Evolutionary conservation across 768 basidiomycete species (phyloP), one percentile per base, ranked within the genome.

Genomic region (Sporobolomyces roseus): DNA sequence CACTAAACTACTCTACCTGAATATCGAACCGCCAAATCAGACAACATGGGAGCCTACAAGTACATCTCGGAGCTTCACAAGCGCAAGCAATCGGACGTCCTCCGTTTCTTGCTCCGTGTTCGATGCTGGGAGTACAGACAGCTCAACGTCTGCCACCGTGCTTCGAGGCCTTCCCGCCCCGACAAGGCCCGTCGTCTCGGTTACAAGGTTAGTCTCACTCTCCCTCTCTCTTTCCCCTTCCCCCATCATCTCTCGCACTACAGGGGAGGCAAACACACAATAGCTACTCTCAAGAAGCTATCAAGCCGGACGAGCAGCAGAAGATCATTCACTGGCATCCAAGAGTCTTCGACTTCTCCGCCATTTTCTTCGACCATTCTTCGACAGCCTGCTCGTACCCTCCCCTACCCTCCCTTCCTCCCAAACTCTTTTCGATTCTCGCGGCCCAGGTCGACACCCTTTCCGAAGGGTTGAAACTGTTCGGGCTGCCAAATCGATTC

Each of bases 111-210:
- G 74, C 88, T 94, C 78, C 93, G 96, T 78, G 94, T 99, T 74
- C 85, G 94, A 88, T 91, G 65, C 67, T 69, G 67, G 67, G 67
- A 69, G 58, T 69, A 93, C 83, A 90, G 96, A 74, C 96, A 99
- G 80, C 82, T 98, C 77, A 92, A 96, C 77, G 92, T 99, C 75
- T 90, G 97, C 79, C 94, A 98, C 84, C 90, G 96, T 76, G 94
- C 93, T 52, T 93, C 93, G 73, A 90, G 94, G 70, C 94, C 96
- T 53, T 97, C 94, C 53, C 90, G 96, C 78, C 96, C 96, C 63
- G 96, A 99, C 84, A 99, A 97, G 84, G 96, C 96, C 72, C 90
- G 96, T 79, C 88, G 93, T 74, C 84, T 99, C 71, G 96, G 96
- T 55, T 99, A 98, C 87, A 99, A 97, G 84, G 74, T 71, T 3